Conservation (phyloP, 495 filamentous ascomycete species). For the Annulohypoxylon stygium region DNA sequence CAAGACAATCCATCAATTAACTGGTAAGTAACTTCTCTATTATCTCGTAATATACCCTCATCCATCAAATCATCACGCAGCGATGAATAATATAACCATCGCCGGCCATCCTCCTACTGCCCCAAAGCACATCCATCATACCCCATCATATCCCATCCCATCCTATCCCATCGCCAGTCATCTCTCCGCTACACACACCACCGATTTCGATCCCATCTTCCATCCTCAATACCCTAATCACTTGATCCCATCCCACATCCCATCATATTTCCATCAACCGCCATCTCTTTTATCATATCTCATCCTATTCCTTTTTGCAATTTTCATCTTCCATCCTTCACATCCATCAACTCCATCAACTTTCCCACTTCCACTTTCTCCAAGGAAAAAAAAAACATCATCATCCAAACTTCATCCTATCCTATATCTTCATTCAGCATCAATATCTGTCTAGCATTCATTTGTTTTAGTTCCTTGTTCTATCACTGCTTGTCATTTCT, state of each 20-base stretch:
- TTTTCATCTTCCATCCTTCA: neutral
- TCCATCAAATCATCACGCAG: neutral
- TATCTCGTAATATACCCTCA: neutral
- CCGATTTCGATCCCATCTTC: neutral
- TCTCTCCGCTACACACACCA: neutral
- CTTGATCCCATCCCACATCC: neutral
- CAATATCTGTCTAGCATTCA: too few relatives aligned
- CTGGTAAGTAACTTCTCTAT: conserved; percentile 5
- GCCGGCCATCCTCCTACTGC: neutral
- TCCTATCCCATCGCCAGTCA: neutral
- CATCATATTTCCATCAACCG: neutral
- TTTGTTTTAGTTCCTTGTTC: too few relatives aligned
- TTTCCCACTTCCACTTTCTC: too few relatives aligned
- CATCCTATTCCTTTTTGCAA: neutral
- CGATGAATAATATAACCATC: neutral
- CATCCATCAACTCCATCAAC: neutral
- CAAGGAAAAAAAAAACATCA: neutral
- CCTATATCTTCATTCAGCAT: neutral
- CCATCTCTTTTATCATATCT: neutral
- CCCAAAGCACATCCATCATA: neutral
- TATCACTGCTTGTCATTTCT: too few relatives aligned
- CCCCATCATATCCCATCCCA: neutral
- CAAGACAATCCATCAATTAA: neutral
- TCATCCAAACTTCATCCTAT: neutral
- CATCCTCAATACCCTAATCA: neutral